Base-by-base conservation (phyloP, 352 stramenopile genomes). In the Blastocystis sp. region DNA sequence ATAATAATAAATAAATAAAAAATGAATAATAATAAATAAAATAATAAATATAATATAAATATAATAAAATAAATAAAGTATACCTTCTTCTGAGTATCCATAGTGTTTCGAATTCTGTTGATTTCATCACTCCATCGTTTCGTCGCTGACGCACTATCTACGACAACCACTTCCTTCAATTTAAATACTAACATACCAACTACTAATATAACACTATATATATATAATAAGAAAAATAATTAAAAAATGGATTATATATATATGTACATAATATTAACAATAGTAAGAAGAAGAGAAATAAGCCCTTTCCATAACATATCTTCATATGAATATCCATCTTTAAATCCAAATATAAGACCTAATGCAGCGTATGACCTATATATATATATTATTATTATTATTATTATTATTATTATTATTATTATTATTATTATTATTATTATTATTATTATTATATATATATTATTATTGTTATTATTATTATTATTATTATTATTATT, bases 91-190 rank as follows among this genome's bases (percentile, higher is more conserved):
- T 59, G 27, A 42, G 25, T 3, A 65, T 65, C 54, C 5, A 58
- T 24, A 19, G 55, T 58, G 3, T 56, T 4, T 64, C 47, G 16
- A 65, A 62, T 49, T 4, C 7, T 10, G n/a, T 65, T 34, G n/a
- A 65, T 62, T 24, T 65, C 55, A 32, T 65, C 54, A 24, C 44
- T 4, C 55, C 55, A 65, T n/a, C n/a, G n/a, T n/a, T n/a, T n/a
- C 23, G 64, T 47, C 24, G 44, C 34, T 6, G 21, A 65, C 47
- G 72, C 67, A 16, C 52, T 24, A 18, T 28, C n/a, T 7, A 80
- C 46, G 10, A 75, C 73, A 23, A 74, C 59, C 0, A 81, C 71
- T 49, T 84, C 77, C 49, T 85, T 84, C 37, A 85, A 34, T 41
- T 69, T 40, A 48, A 85, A 82, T 70, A 84, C 80, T 7, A 79